Conservation (phyloP, 2,329 filamentous ascomycete genomes). For the Chalaropsis thielavioides region DNA sequence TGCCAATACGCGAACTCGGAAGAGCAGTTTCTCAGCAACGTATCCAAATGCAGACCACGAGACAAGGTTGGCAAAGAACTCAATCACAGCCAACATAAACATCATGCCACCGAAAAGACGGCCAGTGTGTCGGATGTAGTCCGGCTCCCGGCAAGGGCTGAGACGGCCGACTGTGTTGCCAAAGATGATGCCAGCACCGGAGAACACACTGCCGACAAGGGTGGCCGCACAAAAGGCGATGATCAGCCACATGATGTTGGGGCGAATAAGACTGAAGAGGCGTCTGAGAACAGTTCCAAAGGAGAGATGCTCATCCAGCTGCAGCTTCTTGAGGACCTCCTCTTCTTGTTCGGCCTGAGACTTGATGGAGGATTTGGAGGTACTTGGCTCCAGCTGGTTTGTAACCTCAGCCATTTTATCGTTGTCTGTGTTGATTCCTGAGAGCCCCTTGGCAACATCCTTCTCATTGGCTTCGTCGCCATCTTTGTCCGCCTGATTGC, state of each 20-base stretch:
- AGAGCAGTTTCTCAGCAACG: constrained; percentile 48
- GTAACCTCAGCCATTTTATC: constrained; percentile 22
- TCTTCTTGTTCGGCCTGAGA: constrained; percentile 24
- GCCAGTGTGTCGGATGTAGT: constrained; percentile 26
- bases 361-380: constrained; percentile 28
- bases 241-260: constrained; percentile 28
- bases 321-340: constrained; percentile 24
- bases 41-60: constrained; percentile 38
- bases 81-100: constrained; percentile 36
- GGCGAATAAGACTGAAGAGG: constrained; percentile 27
- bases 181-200: constrained; percentile 39
- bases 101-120: constrained; percentile 43
- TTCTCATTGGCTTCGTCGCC: constrained; percentile 21
- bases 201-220: constrained; percentile 42
- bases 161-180: constrained; percentile 29
- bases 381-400: constrained; percentile 26
- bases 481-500: constrained; percentile 19
- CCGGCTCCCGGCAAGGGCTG: constrained; percentile 33
- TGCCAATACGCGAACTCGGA: constrained; percentile 46
- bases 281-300: constrained; percentile 28
- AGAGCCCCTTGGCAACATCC: constrained; percentile 22
- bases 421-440: constrained; percentile 26
- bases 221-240: constrained; percentile 30
- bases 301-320: constrained; percentile 30
- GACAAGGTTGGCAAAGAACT: constrained; percentile 39